phyloP scores from a whole-genome alignment of 768 basidiomycete genomes.

The Postia placenta region DNA sequence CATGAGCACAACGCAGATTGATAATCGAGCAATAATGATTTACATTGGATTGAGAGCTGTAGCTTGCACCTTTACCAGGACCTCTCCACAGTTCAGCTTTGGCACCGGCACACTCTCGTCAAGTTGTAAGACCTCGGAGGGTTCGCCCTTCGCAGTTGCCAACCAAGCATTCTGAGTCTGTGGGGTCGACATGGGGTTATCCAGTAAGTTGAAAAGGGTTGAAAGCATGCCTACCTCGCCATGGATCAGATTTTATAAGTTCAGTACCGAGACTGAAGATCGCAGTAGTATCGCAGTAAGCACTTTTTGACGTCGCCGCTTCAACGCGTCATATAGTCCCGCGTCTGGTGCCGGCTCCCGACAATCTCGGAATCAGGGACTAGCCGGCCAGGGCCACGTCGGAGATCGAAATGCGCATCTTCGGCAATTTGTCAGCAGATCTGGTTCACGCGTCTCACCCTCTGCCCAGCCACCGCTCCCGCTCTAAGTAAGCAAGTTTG shows the following conservation, averaged over 20 bases:
- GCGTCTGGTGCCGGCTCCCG: not conserved
- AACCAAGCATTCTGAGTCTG: conserved; percentile 24
- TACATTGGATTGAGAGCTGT: conserved; percentile 68
- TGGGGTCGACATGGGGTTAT: conserved; percentile 8
- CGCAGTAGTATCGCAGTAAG: too few relatives aligned
- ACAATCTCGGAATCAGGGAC: not conserved
- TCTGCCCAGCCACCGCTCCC: conserved; percentile 24
- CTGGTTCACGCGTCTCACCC: conserved; percentile 19
- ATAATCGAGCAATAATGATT: conserved; percentile 11
- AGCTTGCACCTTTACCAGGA: conserved; percentile 47
- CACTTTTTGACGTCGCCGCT: too few relatives aligned
- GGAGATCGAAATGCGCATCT: not conserved
- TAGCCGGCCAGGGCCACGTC: not conserved
- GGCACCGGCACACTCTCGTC: conserved; percentile 24
- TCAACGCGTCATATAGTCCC: not conserved
- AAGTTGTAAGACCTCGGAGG: conserved; percentile 24
- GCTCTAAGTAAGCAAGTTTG: conserved; percentile 16
- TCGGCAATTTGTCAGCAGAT: not conserved
- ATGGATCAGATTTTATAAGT: too few relatives aligned
- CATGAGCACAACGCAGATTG: not conserved
- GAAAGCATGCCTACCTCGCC: too few relatives aligned
- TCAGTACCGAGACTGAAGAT: too few relatives aligned
- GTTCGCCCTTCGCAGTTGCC: conserved; percentile 21
- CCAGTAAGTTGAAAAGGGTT: too few relatives aligned
- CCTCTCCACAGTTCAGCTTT: conserved; percentile 30